Base-by-base conservation (phyloP, 345 rosid genomes). In the Diplotaxis tenuifolia region DNA sequence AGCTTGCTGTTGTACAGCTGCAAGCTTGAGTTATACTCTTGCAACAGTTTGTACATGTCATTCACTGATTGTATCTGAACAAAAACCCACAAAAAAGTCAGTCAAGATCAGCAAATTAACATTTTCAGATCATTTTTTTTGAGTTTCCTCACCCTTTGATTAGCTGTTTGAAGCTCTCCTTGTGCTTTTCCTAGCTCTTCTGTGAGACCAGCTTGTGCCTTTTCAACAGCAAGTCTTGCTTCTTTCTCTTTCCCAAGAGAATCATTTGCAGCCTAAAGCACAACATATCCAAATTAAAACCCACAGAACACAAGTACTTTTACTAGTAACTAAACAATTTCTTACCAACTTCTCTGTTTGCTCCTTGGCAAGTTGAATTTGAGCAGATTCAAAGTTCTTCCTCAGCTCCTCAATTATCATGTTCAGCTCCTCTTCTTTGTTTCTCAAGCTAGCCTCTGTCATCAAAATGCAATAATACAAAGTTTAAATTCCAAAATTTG, bases 31-130 rank as follows among this genome's bases (percentile, higher is more conserved):
- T 95, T 95, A 78, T 92, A 95, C 78, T 95, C 99, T 75, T 89
- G 99, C 58, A 95, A 70, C 55, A 89, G 86, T 85, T 88, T 90
- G 88, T 95, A 95, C 97, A 95, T 95, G 75, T 95, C 99, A 83
- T 85, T 92, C 7, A 90, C 78, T 4, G 99, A 90, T n/a, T 83
- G 75, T 81, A 92, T 87, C 99, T 95, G 88, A 81, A 82, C 56
- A 68, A 58, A 38, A 60, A 60, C 55, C 21, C 15, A 38, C 9
- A 40, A 7, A 4, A n/a, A 31, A 62, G 14, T 62, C 68, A 21
- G 75, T 31, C 38, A 61, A 67, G 38, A 23, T 32, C 19, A 7
- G 8, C 20, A 59, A 53, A 7, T 38, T 25, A 27, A 19, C 25
- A 47, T 58, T 28, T 42, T 23, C 20, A 10, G 7, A 63, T 56